Percentiles rank a stretch among this genome's conserved stretches.
phyloP scores from a whole-genome alignment of 495 filamentous ascomycete species.

The Bryoglossum gracile region DNA sequence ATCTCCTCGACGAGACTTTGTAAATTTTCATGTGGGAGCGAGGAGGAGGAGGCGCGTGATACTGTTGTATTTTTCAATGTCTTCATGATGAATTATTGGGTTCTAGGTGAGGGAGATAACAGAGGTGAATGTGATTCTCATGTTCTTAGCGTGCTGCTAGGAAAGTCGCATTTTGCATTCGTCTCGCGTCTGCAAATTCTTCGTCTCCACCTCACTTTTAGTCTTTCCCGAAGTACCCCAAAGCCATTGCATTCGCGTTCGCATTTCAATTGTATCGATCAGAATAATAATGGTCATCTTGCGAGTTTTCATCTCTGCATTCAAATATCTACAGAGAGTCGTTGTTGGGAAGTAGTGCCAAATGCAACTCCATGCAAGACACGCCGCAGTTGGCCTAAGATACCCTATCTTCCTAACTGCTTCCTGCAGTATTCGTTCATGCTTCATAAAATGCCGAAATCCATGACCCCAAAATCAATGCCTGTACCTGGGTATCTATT shows the following conservation, averaged over 20 bases:
- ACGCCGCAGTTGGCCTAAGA: constrained; percentile 6
- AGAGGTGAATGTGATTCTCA: too few species aligned
- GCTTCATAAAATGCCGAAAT: neutral
- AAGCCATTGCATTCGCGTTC: too few species aligned
- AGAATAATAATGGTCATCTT: neutral
- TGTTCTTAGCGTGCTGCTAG: too few species aligned
- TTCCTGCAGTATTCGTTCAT: constrained; percentile 3
- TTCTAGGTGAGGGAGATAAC: too few species aligned
- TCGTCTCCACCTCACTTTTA: too few species aligned
- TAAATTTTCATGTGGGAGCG: neutral
- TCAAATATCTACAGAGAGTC: neutral
- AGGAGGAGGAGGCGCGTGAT: too few species aligned
- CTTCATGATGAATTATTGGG: too few species aligned
- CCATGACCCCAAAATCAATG: constrained; percentile 10
- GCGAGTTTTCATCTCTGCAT: neutral
- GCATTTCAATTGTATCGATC: neutral
- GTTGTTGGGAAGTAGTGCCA: too few species aligned
- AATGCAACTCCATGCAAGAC: too few species aligned
- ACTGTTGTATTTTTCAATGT: neutral
- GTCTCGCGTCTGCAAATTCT: too few species aligned
- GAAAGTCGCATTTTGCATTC: too few species aligned
- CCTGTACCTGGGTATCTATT: constrained; percentile 15
- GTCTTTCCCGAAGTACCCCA: too few species aligned
- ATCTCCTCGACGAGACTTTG: constrained; percentile 11
- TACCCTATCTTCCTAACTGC: neutral